Evolutionary conservation across 176 grass and related monocot species (phyloP), one percentile per base, ranked within the genome.

Genomic region (Cenchrus fungigraminus): DNA sequence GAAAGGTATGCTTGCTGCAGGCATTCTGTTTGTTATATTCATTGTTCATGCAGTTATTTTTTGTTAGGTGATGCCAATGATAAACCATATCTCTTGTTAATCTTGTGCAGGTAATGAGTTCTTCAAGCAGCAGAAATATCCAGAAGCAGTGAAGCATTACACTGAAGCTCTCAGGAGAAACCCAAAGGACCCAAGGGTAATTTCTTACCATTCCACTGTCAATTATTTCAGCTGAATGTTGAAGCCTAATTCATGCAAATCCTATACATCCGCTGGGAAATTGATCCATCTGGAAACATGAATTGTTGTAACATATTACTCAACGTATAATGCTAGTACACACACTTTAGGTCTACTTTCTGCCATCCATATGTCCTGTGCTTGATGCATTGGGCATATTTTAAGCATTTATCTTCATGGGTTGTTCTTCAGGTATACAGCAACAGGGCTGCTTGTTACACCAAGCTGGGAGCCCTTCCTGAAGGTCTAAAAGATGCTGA

Each of bases 401-500:
- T 25, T 81, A 79, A 88, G 29, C 44, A 50, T 12, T 73, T 68
- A 8, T 8, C 22, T 13, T 12, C 14, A 22, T 82, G 80, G 65
- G 80, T 34, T 73, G 16, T 19, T 25, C 87, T 65, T 84, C 88
- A 99, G 97, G 97, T 94, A 17, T 99, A 99, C 84, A 99, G 97
- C 84, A 99, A 99, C 68, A 92, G 97, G 79, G 97, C 97, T 81
- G 97, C 97, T n/a, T 99, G 93, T 82, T 99, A 99, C 72, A 96
- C 97, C n/a, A 99, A 99, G 76, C 51, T 99, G 43, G 97, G 86
- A 74, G 97, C 97, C 20, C 83, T 99, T 75, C 97, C 97, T 86
- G 97, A 99, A 92, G 97, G 93, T 84, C 86, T 99, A 50, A 99
- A 99, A 83, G 97, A 99, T 82, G 93, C 97, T 29, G 93, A 99